These are phyloP conservation scores for Coemansia sp. DNA, from an alignment of 192 early-diverging fungal species.

Conservation along the genomic window DNA sequence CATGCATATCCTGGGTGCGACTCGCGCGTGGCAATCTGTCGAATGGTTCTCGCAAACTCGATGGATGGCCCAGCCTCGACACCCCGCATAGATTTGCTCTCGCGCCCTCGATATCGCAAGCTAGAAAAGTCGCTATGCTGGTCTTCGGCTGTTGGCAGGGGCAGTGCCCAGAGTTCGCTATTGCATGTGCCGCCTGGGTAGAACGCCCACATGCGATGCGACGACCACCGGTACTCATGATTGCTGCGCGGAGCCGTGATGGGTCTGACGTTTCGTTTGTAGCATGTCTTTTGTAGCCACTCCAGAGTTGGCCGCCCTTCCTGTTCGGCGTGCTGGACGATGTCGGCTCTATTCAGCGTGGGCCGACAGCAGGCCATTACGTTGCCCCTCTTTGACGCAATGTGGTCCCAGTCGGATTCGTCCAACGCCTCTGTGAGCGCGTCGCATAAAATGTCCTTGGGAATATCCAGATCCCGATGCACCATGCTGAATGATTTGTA, in stretches of 20 bases:
- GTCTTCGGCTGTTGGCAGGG: slow-evolving; percentile 13
- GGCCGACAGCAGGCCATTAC: slow-evolving; percentile 27
- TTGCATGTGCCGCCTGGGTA: slow-evolving; percentile 39
- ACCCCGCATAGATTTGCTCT: not conserved
- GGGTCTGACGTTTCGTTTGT: slow-evolving; percentile 15
- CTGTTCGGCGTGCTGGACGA: not conserved
- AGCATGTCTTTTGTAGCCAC: not conserved
- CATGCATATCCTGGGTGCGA: slow-evolving; percentile 27
- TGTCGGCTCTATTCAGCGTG: not conserved
- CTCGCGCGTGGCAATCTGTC: slow-evolving; percentile 21
- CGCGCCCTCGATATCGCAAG: slow-evolving; percentile 2
- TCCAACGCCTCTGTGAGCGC: slow-evolving; percentile 18
- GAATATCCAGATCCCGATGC: slow-evolving; percentile 29
- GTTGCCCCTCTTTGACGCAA: slow-evolving; percentile 16
- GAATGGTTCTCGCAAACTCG: slow-evolving; percentile 44
- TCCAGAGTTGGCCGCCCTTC: not conserved
- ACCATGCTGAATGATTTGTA: slow-evolving; percentile 7
- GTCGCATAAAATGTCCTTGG: slow-evolving; percentile 12
- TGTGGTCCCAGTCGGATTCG: slow-evolving; percentile 10
- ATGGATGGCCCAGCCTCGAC: slow-evolving; percentile 8
- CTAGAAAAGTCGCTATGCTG: not conserved
- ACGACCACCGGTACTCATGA: slow-evolving; percentile 20
- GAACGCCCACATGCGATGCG: slow-evolving; percentile 28
- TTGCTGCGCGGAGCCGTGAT: not conserved
- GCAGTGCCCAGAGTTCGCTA: slow-evolving; percentile 43